phyloP scores from a whole-genome alignment of 2,329 filamentous ascomycete species.

The Botrytis aclada region DNA sequence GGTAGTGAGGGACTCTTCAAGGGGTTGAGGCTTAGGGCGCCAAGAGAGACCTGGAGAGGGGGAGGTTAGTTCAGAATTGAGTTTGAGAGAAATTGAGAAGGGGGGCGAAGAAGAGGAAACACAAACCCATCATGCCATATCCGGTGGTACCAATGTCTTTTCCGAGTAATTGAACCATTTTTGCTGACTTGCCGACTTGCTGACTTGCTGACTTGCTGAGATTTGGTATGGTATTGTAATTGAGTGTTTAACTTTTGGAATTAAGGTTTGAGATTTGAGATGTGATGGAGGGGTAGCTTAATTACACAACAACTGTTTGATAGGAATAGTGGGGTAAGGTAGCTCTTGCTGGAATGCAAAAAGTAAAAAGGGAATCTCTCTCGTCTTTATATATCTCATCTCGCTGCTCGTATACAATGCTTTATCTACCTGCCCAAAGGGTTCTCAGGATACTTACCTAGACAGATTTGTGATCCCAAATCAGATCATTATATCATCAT shows the following conservation, averaged over 20 bases:
- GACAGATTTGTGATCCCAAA: neutral
- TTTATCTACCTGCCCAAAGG: neutral
- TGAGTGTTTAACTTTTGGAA: neutral
- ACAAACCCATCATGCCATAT: constrained; percentile 31
- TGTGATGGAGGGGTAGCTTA: neutral
- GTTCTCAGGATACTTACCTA: neutral
- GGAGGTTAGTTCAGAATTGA: constrained; percentile 2
- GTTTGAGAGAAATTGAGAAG: neutral
- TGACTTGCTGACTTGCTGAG: neutral
- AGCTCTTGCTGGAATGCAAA: neutral
- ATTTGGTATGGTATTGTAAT: neutral
- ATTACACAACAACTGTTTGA: neutral
- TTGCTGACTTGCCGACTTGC: neutral
- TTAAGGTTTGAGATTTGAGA: neutral
- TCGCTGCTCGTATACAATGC: neutral
- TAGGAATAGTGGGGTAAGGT: neutral
- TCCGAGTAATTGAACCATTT: constrained; percentile 32
- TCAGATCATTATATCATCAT: neutral
- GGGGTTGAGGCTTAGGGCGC: constrained; percentile 37
- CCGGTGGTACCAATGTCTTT: constrained; percentile 33
- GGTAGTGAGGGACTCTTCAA: constrained; percentile 52
- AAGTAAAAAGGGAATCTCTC: neutral
- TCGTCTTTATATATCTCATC: neutral
- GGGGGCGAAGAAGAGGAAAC: neutral
- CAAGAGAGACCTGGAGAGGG: constrained; percentile 36